phyloP scores from a whole-genome alignment of 208 protist species.

The Wallacemonas sp. region DNA sequence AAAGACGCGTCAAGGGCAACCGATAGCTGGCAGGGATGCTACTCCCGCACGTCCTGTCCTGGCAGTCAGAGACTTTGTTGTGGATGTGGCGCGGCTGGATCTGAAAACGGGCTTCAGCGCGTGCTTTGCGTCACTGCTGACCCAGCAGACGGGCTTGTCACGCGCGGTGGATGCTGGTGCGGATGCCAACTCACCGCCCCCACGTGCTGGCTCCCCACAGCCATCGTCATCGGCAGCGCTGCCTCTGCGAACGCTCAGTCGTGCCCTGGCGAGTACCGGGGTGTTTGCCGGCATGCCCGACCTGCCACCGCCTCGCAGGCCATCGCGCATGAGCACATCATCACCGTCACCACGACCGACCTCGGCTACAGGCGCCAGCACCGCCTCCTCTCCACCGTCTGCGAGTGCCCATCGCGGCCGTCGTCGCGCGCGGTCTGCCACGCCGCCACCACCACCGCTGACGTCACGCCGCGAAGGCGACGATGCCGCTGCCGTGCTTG shows the following conservation, averaged over 20 bases:
- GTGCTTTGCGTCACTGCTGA: background rate
- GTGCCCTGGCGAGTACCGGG: background rate
- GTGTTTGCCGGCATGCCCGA: background rate
- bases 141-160: background rate
- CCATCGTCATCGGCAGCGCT: background rate
- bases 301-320: background rate
- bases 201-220: background rate
- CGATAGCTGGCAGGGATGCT: no score
- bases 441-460: constrained; percentile 1
- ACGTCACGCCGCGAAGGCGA: background rate
- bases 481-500: background rate
- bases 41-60: background rate
- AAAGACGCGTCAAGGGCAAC: no score
- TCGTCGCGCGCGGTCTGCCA: background rate
- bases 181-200: background rate
- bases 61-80: background rate
- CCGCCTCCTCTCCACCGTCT: background rate
- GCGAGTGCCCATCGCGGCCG: background rate
- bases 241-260: background rate
- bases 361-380: background rate
- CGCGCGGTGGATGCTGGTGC: background rate
- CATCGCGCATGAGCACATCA: background rate
- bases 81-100: constrained; percentile 7
- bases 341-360: background rate
- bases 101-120: constrained; percentile 1